These are phyloP conservation scores for Colletotrichum cuscutae DNA, from an alignment of 2,329 filamentous ascomycete genomes.

Conservation along the genomic window DNA sequence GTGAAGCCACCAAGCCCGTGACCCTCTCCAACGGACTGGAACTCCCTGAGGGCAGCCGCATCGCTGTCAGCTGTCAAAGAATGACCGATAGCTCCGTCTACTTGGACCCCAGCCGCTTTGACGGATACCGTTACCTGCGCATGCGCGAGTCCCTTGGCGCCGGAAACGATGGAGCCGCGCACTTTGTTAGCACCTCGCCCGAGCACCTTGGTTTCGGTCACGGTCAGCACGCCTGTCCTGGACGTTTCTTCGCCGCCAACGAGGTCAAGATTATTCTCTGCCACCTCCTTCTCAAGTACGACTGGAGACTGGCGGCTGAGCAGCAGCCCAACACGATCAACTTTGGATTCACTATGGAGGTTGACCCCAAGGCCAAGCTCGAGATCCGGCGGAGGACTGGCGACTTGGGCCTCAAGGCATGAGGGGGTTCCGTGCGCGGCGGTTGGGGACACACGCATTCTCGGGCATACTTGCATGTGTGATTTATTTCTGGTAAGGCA, in stretches of 20 bases:
- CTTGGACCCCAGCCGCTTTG: slow-evolving; percentile 21
- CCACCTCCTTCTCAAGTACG: slow-evolving; percentile 46
- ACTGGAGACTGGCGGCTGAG: slow-evolving; percentile 35
- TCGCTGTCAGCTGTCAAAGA: slow-evolving; percentile 19
- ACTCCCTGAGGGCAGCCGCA: slow-evolving; percentile 28
- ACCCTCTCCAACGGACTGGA: slow-evolving; percentile 30
- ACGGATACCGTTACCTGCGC: slow-evolving; percentile 25
- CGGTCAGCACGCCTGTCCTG: slow-evolving; percentile 50
- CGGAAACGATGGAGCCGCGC: slow-evolving; percentile 36
- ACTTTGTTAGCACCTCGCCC: slow-evolving; percentile 43
- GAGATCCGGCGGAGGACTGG: slow-evolving; percentile 29
- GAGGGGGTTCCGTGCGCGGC: neutral
- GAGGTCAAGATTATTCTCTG: slow-evolving; percentile 49
- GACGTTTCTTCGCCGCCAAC: slow-evolving; percentile 49
- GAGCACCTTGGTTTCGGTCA: slow-evolving; percentile 47
- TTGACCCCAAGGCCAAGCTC: slow-evolving; percentile 26
- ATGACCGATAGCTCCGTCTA: slow-evolving; percentile 25
- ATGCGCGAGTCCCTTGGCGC: slow-evolving; percentile 30
- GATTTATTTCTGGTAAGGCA: neutral
- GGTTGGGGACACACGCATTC: neutral
- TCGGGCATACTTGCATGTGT: neutral
- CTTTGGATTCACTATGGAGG: slow-evolving; percentile 27
- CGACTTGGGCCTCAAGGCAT: slow-evolving; percentile 24
- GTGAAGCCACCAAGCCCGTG: slow-evolving; percentile 21
- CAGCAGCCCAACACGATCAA: slow-evolving; percentile 8